Conservation (phyloP, 2,329 filamentous ascomycete genomes). For the Diaporthe ilicicola region DNA sequence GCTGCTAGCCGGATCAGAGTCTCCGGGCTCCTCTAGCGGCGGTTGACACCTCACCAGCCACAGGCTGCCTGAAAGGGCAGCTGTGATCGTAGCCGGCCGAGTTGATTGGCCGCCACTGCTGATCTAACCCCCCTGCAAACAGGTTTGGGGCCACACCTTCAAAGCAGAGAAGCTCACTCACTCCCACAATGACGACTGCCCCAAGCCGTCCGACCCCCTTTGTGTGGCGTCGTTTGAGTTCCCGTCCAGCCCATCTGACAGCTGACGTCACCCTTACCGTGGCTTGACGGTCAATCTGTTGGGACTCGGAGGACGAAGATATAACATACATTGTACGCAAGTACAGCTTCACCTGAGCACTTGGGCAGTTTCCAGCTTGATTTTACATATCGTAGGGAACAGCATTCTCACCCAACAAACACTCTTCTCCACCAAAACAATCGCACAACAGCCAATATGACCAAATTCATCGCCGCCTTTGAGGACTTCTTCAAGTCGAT, state of each 20-base stretch:
- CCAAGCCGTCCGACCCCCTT: neutral
- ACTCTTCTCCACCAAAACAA: neutral
- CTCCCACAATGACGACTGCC: constrained; percentile 13
- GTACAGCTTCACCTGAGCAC: neutral
- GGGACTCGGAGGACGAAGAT: neutral
- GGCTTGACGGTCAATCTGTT: constrained; percentile 13
- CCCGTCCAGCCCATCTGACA: neutral
- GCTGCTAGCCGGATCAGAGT: neutral
- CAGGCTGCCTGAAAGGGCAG: neutral
- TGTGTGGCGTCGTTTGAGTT: constrained; percentile 17
- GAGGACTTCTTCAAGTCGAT: constrained; percentile 50
- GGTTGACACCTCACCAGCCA: constrained; percentile 18
- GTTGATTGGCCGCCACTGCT: constrained; percentile 2
- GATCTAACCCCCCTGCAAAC: constrained; percentile 10
- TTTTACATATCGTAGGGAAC: neutral
- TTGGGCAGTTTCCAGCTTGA: constrained; percentile 3
- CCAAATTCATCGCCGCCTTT: constrained; percentile 45
- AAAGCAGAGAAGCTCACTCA: neutral
- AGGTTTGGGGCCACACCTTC: constrained; percentile 5
- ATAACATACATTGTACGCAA: neutral
- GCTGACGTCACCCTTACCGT: constrained; percentile 29
- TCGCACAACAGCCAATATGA: constrained; percentile 32
- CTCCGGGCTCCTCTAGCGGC: neutral
- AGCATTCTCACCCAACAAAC: neutral
- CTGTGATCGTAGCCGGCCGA: neutral